phyloP scores from a whole-genome alignment of 2,329 filamentous ascomycete genomes.

The Stachybotrys echinatus region DNA sequence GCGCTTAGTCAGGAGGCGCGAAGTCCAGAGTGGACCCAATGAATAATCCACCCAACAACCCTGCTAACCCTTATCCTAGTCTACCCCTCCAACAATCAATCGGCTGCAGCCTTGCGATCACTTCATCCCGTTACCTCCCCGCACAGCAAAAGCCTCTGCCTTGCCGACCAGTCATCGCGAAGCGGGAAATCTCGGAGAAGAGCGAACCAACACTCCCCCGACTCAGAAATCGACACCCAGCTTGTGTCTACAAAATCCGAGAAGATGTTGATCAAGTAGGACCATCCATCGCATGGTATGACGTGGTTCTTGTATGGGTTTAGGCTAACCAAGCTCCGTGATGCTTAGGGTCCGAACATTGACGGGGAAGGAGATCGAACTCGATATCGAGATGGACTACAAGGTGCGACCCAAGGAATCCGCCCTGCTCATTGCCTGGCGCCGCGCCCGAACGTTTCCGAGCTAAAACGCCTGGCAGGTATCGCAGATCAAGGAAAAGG shows the following conservation, averaged over 20 bases:
- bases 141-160: not conserved
- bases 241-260: not conserved
- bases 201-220: too few species aligned
- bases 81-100: not conserved
- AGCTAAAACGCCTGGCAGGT: constrained; percentile 51
- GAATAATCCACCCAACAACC: too few species aligned
- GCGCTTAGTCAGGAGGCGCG: too few species aligned
- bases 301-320: not conserved
- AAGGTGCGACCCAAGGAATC: constrained; percentile 56
- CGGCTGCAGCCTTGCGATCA: not conserved
- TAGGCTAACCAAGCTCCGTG: not conserved
- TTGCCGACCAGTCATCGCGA: not conserved
- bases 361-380: constrained; percentile 97
- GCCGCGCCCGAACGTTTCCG: not conserved
- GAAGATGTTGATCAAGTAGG: constrained; percentile 47
- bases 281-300: not conserved
- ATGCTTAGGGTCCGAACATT: constrained; percentile 81
- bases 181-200: not conserved
- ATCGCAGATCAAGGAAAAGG: constrained; percentile 94
- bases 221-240: too few species aligned
- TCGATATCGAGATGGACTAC: constrained; percentile 92
- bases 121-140: not conserved
- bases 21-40: too few species aligned
- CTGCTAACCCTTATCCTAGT: not conserved
- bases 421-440: not conserved